Base-by-base conservation (phyloP, 768 basidiomycete genomes). In the Pulveroboletus ravenelii region DNA sequence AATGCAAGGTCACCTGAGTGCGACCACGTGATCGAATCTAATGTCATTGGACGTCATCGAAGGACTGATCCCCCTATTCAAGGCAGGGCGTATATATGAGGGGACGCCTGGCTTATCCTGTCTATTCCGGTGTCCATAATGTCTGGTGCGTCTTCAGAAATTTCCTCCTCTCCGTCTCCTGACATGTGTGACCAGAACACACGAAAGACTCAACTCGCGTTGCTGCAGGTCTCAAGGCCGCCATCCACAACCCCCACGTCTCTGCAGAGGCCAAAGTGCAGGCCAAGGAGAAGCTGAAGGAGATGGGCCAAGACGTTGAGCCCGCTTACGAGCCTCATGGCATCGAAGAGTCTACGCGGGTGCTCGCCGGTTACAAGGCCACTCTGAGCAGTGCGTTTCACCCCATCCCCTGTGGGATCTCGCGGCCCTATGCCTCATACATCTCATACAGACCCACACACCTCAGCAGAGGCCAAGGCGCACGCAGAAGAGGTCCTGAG, bases 141-240 rank as follows among this genome's bases (percentile, higher is more conserved):
- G 54, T 5, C 55, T 41, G 50, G 54, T 59, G 20, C 39, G 52
- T 53, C 17, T n/a, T 27, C 20, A 23, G 25, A 27, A 5, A 34
- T 6, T 0, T 10, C 13, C 9, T 0, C 3, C 0, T 6, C 1
- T 5, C 6, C 4, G 3, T 20, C 10, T 7, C 30, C n/a, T 52
- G 1, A 32, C 34, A 8, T 12, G 9, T 32, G 2, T 2, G 20
- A 31, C 9, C 37, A 67, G 67, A 68, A 48, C 66, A 65, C 13
- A 27, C 27, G 27, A 77, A 78, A 60, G 70, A 78, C 44, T 60
- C 71, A 13, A 54, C 68, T 6, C 77, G 75, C 55, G 79, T 84
- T 41, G 73, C 74, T 23, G 78, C 77, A 2, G 82, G 82, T 30
- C 66, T 79, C 47, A 82, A 81, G 59, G 80, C 81, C n/a, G 70